These are phyloP conservation scores for Leptodontidium sp. DNA, from an alignment of 2,329 filamentous ascomycete genomes.

Conservation along the genomic window DNA sequence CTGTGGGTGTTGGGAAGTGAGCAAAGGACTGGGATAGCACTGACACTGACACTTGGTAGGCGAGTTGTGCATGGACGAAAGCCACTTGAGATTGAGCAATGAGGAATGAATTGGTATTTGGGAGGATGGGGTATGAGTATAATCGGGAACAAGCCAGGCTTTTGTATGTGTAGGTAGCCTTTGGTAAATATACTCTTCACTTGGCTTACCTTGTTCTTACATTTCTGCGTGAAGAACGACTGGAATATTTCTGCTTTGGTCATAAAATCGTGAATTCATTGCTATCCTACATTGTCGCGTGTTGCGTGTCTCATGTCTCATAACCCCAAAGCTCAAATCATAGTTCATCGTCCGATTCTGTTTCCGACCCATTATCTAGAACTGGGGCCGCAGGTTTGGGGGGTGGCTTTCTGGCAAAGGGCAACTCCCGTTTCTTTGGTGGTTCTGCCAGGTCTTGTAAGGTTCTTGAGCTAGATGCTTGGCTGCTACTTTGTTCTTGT, in stretches of 20 bases:
- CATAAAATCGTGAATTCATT: conserved; percentile 19
- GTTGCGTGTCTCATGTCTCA: conserved; percentile 1
- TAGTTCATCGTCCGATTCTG: conserved; percentile 45
- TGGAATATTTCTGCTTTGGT: neutral
- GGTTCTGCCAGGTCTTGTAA: conserved; percentile 21
- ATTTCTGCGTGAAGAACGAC: too few species aligned
- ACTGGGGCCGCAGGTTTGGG: conserved; percentile 24
- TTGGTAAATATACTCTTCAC: neutral
- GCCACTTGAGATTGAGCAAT: conserved; percentile 8
- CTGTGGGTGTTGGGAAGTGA: too few species aligned
- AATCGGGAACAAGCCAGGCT: neutral
- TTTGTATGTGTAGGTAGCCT: neutral
- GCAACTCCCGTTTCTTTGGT: conserved; percentile 35
- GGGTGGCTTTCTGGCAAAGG: conserved; percentile 36
- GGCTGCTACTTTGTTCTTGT: conserved; percentile 17
- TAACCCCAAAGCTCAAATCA: conserved; percentile 27
- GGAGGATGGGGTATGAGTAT: neutral
- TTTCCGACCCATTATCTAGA: conserved; percentile 40
- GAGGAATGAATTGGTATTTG: too few species aligned
- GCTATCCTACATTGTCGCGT: conserved; percentile 16
- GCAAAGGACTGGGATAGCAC: too few species aligned
- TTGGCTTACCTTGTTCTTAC: neutral
- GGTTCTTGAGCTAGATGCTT: conserved; percentile 19
- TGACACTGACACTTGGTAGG: conserved; percentile 14
- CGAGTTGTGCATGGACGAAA: conserved; percentile 30